Conservation (phyloP, 2,329 filamentous ascomycete species). For the Orbilia javanica region DNA sequence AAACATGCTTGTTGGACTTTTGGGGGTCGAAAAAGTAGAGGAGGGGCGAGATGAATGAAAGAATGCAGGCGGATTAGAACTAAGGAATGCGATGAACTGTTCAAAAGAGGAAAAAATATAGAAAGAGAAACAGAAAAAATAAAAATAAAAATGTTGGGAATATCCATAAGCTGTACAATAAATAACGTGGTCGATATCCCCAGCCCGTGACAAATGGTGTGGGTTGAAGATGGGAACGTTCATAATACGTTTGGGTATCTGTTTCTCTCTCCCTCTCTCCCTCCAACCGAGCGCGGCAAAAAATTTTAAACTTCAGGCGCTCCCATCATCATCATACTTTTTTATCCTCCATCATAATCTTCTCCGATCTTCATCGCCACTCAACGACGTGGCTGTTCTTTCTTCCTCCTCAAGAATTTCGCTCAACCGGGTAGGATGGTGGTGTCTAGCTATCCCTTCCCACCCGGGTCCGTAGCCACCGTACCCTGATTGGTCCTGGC, state of each 20-base stretch:
- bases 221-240: slow-evolving; percentile 14
- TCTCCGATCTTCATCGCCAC: slow-evolving; percentile 69
- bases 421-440: slow-evolving; percentile 88
- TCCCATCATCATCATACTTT: background rate
- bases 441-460: slow-evolving; percentile 80
- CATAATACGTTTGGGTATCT: slow-evolving; percentile 8
- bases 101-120: slow-evolving; percentile 1
- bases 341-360: slow-evolving; percentile 5
- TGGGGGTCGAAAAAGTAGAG: slow-evolving; percentile 6
- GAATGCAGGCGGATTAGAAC: slow-evolving; percentile 22
- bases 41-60: background rate
- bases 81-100: slow-evolving; percentile 29
- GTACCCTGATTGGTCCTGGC: slow-evolving; percentile 65
- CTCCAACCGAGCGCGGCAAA: slow-evolving; percentile 14
- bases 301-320: slow-evolving; percentile 5
- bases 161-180: slow-evolving; percentile 35
- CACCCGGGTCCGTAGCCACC: slow-evolving; percentile 76
- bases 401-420: slow-evolving; percentile 91
- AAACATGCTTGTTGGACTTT: slow-evolving; percentile 14
- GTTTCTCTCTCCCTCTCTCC: background rate
- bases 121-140: too few species aligned
- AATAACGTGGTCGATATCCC: slow-evolving; percentile 34
- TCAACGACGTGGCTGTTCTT: slow-evolving; percentile 73
- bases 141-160: slow-evolving; percentile 16
- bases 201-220: background rate